Evolutionary conservation across 1,284 basidiomycete genomes (phyloP).

Genomic region (Trichosporon sp.): DNA sequence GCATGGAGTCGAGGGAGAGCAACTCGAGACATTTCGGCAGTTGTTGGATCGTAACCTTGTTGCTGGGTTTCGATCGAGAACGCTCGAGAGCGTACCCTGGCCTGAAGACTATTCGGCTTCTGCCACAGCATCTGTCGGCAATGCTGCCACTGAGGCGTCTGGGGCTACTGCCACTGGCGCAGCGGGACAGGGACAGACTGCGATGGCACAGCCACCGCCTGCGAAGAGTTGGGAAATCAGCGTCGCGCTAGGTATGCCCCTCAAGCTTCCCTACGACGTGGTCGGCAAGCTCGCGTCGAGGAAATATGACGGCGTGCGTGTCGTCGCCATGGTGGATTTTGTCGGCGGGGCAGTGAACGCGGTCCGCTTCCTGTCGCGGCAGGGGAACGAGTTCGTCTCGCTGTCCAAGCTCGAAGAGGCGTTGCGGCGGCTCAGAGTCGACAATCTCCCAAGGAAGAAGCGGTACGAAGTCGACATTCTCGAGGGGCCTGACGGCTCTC

Average conservation of each 20-base stretch:
- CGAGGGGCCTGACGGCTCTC: neutral
- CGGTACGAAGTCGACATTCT: neutral
- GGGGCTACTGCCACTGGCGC: no score
- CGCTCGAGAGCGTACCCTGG: conserved; percentile 28
- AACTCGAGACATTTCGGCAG: conserved; percentile 23
- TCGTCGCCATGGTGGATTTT: conserved; percentile 37
- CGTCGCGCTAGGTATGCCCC: conserved; percentile 35
- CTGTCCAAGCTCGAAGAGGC: conserved; percentile 26
- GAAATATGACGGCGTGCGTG: conserved; percentile 45
- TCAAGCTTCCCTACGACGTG: conserved; percentile 22
- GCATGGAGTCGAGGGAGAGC: neutral
- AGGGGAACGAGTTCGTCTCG: conserved; percentile 34
- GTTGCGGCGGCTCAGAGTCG: conserved; percentile 14
- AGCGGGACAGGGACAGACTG: no score
- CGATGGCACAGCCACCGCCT: no score
- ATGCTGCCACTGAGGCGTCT: neutral
- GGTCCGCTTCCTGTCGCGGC: conserved; percentile 29
- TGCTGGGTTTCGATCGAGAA: conserved; percentile 33
- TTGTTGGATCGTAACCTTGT: conserved; percentile 37
- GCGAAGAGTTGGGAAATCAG: conserved; percentile 16
- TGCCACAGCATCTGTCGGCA: no score
- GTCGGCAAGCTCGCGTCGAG: conserved; percentile 32
- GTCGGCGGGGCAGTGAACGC: conserved; percentile 6
- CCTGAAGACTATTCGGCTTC: neutral
- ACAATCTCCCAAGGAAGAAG: neutral